Evolutionary conservation across 768 basidiomycete genomes (phyloP), one percentile per base, ranked within the genome.

Genomic region (Saitozyma podzolica): DNA sequence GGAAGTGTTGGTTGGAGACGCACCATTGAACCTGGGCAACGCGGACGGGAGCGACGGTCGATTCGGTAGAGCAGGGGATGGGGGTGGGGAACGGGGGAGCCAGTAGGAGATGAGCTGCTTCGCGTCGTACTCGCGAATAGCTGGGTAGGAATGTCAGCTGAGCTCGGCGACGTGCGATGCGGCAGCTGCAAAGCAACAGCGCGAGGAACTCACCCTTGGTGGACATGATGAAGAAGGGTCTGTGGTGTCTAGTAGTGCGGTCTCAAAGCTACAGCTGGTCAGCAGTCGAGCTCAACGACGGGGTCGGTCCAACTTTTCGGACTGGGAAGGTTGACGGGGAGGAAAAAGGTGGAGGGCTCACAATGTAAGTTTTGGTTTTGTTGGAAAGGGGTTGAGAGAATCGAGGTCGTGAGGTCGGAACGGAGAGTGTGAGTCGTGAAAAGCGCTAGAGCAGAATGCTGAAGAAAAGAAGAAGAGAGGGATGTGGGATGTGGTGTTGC

Each of bases 81-180:
- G 91, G 87, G 11, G 89, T 77, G 39, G 93, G 11, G 92, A 89
- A 65, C 92, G 87, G 80, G 90, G 87, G 67, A 98, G 88, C 93
- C 93, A 97, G 85, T 97, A 96, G 45, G 93, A 91, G 40, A 98
- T 84, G 68, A 98, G 85, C 72, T 97, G 90, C 84, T 98, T 99
- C 70, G 95, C 95, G 80, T 99, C 95, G 85, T 92, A 98, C 85
- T 97, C 93, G 78, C 91, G 89, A 83, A 97, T 95, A 71, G 89
- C 87, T 88, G 40, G 11, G 48, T 17, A 17, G 29, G 29, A 29
- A 29, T 29, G 29, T 29, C 29, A 29, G 29, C 29, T 29, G 29
- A 29, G 29, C 29, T 29, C 29, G 29, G 29, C 29, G 29, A 5
- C 29, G 29, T 29, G 43, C 50, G 49, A 51, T 9, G 16, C 37